Percentiles rank a stretch among this genome's conserved stretches.
These are phyloP conservation scores for Ceratocystiopsis brevicomis DNA, from an alignment of 2,329 filamentous ascomycete genomes.

Conservation along the genomic window DNA sequence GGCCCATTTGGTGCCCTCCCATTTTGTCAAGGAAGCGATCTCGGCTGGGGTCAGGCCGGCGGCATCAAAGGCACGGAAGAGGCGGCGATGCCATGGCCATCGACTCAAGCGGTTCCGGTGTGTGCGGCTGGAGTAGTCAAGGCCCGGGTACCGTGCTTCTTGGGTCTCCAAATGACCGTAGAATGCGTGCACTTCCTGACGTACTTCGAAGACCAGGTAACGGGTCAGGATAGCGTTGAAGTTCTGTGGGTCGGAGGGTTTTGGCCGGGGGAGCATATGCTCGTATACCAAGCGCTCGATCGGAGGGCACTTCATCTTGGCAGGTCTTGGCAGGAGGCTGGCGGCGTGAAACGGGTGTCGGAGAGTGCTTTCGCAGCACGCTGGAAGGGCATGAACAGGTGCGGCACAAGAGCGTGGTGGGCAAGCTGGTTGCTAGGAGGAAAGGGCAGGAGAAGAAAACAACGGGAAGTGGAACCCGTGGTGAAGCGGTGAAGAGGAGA, in stretches of 20 bases:
- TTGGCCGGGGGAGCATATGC: slow-evolving; percentile 51
- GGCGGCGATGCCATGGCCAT: slow-evolving; percentile 55
- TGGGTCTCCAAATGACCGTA: slow-evolving; percentile 63
- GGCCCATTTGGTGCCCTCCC: slow-evolving; percentile 71
- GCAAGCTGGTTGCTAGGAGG: background rate
- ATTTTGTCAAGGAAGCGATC: slow-evolving; percentile 54
- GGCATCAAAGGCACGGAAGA: slow-evolving; percentile 58
- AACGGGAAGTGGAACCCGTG: background rate
- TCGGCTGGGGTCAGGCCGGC: slow-evolving; percentile 50
- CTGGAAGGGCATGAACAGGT: no score
- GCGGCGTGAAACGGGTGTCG: no score
- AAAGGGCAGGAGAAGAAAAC: background rate
- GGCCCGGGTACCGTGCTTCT: slow-evolving; percentile 64
- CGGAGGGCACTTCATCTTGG: slow-evolving; percentile 50
- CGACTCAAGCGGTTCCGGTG: slow-evolving; percentile 62
- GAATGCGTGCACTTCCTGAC: slow-evolving; percentile 59
- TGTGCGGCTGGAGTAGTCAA: slow-evolving; percentile 56
- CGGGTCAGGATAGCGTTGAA: slow-evolving; percentile 53
- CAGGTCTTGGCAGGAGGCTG: background rate
- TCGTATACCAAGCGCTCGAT: slow-evolving; percentile 58
- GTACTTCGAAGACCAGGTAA: slow-evolving; percentile 57
- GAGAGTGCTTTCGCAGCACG: no score
- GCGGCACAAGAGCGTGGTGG: no score
- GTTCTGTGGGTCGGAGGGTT: slow-evolving; percentile 47
- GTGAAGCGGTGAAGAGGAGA: background rate